These are phyloP conservation scores for Plenodomus lindquistii DNA, from an alignment of 2,329 filamentous ascomycete species.

Conservation along the genomic window DNA sequence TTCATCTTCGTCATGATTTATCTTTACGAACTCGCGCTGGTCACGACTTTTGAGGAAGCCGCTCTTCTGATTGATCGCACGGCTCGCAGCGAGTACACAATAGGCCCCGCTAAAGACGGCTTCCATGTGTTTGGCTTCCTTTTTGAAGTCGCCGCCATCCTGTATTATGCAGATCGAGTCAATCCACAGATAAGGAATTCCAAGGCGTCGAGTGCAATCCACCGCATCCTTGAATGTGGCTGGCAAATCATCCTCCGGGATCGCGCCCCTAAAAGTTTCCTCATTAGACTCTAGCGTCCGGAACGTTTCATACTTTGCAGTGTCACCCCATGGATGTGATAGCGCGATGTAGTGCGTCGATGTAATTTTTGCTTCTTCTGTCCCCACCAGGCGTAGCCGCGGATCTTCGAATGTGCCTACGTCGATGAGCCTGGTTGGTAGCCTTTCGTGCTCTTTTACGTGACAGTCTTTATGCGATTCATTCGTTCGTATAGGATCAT, in stretches of 20 bases:
- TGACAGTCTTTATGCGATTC: too few relatives aligned
- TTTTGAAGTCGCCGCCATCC: conserved; percentile 20
- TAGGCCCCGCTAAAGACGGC: conserved; percentile 21
- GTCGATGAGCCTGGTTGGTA: conserved; percentile 16
- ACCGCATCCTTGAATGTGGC: conserved; percentile 22
- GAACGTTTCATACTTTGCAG: conserved; percentile 3
- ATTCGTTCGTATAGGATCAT: not conserved
- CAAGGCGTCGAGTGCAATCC: conserved; percentile 11
- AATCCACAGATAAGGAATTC: conserved; percentile 28
- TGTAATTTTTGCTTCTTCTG: not conserved
- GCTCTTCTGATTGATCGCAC: conserved; percentile 6
- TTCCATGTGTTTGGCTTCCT: conserved; percentile 24
- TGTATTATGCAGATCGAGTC: conserved; percentile 30
- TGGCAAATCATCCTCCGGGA: conserved; percentile 11
- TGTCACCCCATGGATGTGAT: conserved; percentile 19
- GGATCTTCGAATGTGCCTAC: conserved; percentile 3
- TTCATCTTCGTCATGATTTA: conserved; percentile 1
- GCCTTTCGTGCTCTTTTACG: too few relatives aligned
- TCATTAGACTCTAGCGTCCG: not conserved
- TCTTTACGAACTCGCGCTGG: conserved; percentile 6
- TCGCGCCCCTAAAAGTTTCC: not conserved
- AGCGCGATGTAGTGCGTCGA: conserved; percentile 14
- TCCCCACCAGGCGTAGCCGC: conserved; percentile 7
- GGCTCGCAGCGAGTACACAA: conserved; percentile 20
- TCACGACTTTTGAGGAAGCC: conserved; percentile 10